Percentiles rank a stretch among this genome's conserved stretches.
Conservation (phyloP, 164 flowering plant species). For the Tinospora cordifolia region DNA sequence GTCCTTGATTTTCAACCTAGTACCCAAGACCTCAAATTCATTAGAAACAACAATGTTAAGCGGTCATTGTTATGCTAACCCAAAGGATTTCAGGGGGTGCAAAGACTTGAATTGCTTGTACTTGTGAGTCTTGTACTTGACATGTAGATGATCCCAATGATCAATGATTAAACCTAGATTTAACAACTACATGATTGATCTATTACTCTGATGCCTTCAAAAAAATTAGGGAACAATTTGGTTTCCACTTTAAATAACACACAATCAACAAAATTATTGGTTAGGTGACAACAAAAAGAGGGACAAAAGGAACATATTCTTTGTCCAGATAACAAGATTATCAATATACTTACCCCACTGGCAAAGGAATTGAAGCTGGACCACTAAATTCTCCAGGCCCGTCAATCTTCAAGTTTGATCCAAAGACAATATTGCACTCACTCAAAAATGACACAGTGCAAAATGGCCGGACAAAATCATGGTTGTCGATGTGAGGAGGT, state of each 20-base stretch:
- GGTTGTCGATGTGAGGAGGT: slow-evolving; percentile 94
- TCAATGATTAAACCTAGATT: background rate
- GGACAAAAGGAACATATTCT: slow-evolving; percentile 9
- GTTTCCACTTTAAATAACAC: background rate
- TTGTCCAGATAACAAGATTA: background rate
- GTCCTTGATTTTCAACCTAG: background rate
- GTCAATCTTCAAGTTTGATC: slow-evolving; percentile 49
- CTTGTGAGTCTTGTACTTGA: background rate
- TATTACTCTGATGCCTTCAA: background rate
- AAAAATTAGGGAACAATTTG: background rate
- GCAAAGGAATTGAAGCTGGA: slow-evolving; percentile 52
- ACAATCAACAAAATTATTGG: background rate
- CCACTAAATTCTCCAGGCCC: slow-evolving; percentile 80
- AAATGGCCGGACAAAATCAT: slow-evolving; percentile 90
- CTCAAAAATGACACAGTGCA: slow-evolving; percentile 92
- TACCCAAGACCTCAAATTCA: too few species aligned
- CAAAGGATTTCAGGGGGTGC: background rate
- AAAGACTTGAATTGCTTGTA: background rate
- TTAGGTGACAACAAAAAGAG: background rate
- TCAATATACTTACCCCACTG: slow-evolving; percentile 63
- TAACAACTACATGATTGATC: background rate
- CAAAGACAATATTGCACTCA: slow-evolving; percentile 80
- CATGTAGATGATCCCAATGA: background rate
- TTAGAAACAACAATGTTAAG: background rate
- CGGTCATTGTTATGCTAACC: background rate